Percentiles rank a stretch among this genome's conserved stretches.
These are phyloP conservation scores for Scytalidium lignicola DNA, from an alignment of 2,329 filamentous ascomycete genomes.

Conservation along the genomic window DNA sequence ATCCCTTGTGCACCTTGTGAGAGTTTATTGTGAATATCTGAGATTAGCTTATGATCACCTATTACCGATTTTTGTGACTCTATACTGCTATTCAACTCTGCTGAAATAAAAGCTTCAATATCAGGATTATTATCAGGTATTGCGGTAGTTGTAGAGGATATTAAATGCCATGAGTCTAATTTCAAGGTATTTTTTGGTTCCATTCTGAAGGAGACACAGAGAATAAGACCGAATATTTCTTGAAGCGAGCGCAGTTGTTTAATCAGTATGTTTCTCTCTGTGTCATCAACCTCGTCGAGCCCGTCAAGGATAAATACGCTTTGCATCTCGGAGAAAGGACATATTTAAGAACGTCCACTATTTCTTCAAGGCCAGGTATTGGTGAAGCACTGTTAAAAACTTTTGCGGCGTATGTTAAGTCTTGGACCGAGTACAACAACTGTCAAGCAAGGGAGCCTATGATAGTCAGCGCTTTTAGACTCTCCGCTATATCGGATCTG, in stretches of 20 bases:
- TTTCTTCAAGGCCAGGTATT: conserved; percentile 11
- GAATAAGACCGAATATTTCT: conserved; percentile 11
- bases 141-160: conserved; percentile 7
- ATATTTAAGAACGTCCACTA: conserved; percentile 19
- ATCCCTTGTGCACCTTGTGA: conserved; percentile 30
- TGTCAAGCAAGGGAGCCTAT: conserved; percentile 32
- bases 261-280: conserved; percentile 8
- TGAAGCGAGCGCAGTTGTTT: conserved; percentile 20
- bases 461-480: conserved; percentile 24
- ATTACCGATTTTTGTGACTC: conserved; percentile 13
- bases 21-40: conserved; percentile 23
- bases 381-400: conserved; percentile 2
- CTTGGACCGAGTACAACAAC: conserved; percentile 25
- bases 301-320: conserved; percentile 31
- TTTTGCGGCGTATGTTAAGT: conserved; percentile 11
- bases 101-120: conserved; percentile 22
- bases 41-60: conserved; percentile 21
- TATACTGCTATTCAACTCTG: conserved; percentile 22
- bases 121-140: conserved; percentile 24
- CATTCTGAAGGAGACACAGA: conserved; percentile 22
- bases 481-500: conserved; percentile 24
- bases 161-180: conserved; percentile 5
- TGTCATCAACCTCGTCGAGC: conserved; percentile 26
- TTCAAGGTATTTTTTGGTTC: conserved; percentile 15
- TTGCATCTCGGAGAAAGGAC: conserved; percentile 13